phyloP scores from a whole-genome alignment of 106 monocot species.

The Agapanthus africanus region DNA sequence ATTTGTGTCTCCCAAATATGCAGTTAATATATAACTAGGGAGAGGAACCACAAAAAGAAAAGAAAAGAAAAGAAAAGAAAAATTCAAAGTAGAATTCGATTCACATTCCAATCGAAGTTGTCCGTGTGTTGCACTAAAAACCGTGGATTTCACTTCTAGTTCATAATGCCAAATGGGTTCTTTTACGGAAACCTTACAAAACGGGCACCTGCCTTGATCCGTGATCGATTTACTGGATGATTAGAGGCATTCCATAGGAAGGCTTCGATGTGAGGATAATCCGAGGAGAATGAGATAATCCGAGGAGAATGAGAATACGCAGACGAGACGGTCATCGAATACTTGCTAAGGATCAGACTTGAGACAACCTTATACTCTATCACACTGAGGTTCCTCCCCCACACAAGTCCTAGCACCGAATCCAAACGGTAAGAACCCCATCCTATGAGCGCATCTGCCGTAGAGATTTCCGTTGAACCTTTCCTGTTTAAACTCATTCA shows the following conservation, averaged over 20 bases:
- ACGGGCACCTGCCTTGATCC: no score
- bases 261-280: conserved; percentile 54
- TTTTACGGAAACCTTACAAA: no score
- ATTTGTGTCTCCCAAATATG: no score
- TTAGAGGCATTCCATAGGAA: conserved; percentile 39
- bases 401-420: conserved; percentile 62
- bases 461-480: conserved; percentile 36
- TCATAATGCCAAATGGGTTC: no score
- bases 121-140: no score
- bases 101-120: no score
- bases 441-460: conserved; percentile 63
- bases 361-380: conserved; percentile 66
- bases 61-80: no score
- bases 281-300: no score
- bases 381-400: conserved; percentile 52
- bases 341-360: conserved; percentile 39
- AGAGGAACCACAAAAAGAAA: no score
- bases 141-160: no score
- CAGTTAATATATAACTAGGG: no score
- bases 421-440: conserved; percentile 76
- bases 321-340: conserved; percentile 31
- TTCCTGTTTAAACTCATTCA: conserved; percentile 62
- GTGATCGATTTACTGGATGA: conserved; percentile 14
- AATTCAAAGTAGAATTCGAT: no score
- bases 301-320: conserved; percentile 50